phyloP scores from a whole-genome alignment of 495 filamentous ascomycete genomes.

The Astrothelium subdiscretum region DNA sequence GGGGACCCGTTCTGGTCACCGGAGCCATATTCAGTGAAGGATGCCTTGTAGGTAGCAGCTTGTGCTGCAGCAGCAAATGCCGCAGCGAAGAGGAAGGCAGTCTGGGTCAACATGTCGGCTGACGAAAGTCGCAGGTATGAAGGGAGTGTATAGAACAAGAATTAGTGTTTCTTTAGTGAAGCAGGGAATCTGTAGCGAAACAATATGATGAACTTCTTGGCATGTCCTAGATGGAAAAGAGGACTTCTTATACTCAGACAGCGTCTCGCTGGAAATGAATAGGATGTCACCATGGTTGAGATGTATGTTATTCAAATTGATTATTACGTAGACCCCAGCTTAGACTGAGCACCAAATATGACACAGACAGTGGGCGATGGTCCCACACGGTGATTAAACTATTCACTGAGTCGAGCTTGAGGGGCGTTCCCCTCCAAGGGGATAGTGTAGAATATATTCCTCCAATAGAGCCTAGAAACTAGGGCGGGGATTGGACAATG shows the following conservation, averaged over 20 bases:
- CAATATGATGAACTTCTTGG: neutral
- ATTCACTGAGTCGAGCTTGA: neutral
- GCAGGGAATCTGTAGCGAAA: neutral
- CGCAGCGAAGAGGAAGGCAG: conserved; percentile 6
- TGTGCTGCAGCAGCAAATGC: neutral
- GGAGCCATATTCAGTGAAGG: conserved; percentile 18
- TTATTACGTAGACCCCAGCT: neutral
- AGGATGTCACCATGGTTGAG: neutral
- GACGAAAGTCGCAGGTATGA: neutral
- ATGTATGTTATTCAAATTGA: neutral
- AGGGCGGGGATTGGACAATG: too few relatives aligned
- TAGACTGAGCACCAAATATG: neutral
- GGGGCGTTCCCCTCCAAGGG: neutral
- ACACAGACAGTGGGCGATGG: neutral
- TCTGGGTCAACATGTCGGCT: conserved; percentile 11
- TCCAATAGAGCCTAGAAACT: neutral
- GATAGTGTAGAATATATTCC: neutral
- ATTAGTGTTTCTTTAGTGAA: neutral
- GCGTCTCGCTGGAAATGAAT: neutral
- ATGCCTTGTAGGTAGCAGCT: conserved; percentile 12
- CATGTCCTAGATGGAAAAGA: neutral
- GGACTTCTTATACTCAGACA: neutral
- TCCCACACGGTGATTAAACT: neutral
- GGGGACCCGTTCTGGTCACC: conserved; percentile 7
- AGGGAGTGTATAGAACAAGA: neutral